Base-by-base conservation (phyloP, 768 basidiomycete species). In the Suillus plorans region DNA sequence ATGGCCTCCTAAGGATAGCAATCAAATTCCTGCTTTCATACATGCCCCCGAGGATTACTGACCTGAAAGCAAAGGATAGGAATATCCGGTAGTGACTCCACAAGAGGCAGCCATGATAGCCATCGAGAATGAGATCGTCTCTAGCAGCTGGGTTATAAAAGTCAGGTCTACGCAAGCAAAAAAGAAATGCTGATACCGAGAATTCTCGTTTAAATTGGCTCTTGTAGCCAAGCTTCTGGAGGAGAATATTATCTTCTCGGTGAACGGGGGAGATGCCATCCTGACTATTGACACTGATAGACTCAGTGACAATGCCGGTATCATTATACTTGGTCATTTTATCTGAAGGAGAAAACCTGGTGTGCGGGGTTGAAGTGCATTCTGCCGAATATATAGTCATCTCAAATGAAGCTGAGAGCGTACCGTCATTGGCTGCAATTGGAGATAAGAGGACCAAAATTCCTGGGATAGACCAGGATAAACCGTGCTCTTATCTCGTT, bases 181-280 rank as follows among this genome's bases (percentile, higher is more conserved):
- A 59, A n/a, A 18, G 7, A 20, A 59, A 31, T 20, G 0, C 12
- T 18, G 12, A 10, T 59, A 71, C 71, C 62, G 71, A 72, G 20
- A 72, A 72, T 56, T 72, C 71, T 18, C 71, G 59, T 44, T 66
- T 70, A 25, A 72, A 72, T 41, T 72, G 69, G 63, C 71, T 72
- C 66, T 70, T 72, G 63, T 72, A 72, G 16, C 71, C 71, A 20
- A 72, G 71, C 50, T 72, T 72, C 31, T 62, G 37, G 14, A 72
- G 62, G 2, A 72, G 56, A 6, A 63, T 45, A 34, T 72, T 62
- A 10, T 72, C 71, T 8, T 70, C 62, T 22, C 18, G 63, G 45
- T 73, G 71, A 34, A 69, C 44, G 2, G 47, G 22, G 39, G 65
- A 53, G n/a, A 65, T 16, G 16, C 44, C 66, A 18, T 58, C 68